Base-by-base conservation (phyloP, 345 rosid species). In the Anacardium occidentale region DNA sequence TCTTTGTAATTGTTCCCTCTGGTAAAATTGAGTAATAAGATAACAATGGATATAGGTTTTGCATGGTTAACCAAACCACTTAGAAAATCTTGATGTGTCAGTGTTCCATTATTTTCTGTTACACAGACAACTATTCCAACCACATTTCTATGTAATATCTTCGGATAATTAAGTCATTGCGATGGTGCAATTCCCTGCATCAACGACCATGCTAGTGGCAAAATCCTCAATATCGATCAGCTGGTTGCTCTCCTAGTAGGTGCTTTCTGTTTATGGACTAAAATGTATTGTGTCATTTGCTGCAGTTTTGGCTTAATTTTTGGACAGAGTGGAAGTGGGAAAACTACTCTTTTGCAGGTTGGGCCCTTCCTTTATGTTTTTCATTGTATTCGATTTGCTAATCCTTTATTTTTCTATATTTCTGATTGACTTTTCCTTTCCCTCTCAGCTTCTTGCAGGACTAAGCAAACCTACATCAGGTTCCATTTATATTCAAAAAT, bases 321-420 rank as follows among this genome's bases (percentile, higher is more conserved):
- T 87, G 98, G 98, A 66, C 88, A 82, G 82, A 94, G 98, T 78
- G 97, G 98, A 78, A 92, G 95, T 51, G 98, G 98, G 29, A 94
- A 94, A 83, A 94, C 97, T 74, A 94, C 98, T 32, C 91, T 92
- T 26, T 80, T 94, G 81, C 97, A 92, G 97, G 97, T 92, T 47
- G 48, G 18, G 11, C 32, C 3, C 58, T 68, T 68, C 37, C 5
- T 26, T 15, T 14, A 18, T 54, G 18, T 66, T 26, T 52, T 65
- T n/a, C 14, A n/a, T 37, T 17, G 3, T 44, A 20, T 64, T 54
- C 62, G 44, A 77, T 75, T 24, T 66, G 25, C 63, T 55, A 3
- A 51, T 51, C 34, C 50, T 57, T 44, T 61, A 51, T 2, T 26
- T 20, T 22, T 42, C 67, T 45, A 24, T 22, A 53, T 32, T 48